Percentiles rank a stretch among this genome's conserved stretches.
Conservation (phyloP, 108 stramenopile species). For the Cyclotella choctawhatcheeana region DNA sequence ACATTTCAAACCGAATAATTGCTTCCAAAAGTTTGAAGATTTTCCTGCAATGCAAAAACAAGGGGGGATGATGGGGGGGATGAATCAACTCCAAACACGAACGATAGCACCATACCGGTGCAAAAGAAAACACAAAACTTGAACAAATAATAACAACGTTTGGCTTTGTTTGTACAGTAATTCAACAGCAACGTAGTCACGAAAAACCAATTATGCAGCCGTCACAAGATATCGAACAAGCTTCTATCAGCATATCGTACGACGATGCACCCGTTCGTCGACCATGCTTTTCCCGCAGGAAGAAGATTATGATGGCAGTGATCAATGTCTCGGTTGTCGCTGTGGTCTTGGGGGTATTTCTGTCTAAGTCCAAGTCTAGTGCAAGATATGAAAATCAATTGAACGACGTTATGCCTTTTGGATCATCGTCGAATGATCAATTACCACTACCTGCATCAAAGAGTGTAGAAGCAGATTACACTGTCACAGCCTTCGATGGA, state of each 20-base stretch:
- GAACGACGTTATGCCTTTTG: background rate
- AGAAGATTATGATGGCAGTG: conserved; percentile 17
- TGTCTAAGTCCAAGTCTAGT: conserved; percentile 2
- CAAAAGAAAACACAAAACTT: no score
- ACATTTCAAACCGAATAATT: no score
- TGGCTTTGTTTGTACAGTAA: no score
- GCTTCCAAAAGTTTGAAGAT: no score
- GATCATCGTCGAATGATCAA: background rate
- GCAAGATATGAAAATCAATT: conserved; percentile 6
- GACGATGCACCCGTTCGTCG: conserved; percentile 10
- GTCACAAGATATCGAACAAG: background rate
- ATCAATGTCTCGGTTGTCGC: conserved; percentile 20
- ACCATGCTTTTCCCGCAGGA: conserved; percentile 22
- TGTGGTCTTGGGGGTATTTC: conserved; percentile 19
- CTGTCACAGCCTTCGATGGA: conserved; percentile 8
- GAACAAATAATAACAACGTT: no score
- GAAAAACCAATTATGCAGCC: no score
- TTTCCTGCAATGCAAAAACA: no score
- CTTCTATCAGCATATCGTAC: background rate
- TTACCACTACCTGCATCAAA: background rate
- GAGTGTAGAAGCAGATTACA: background rate
- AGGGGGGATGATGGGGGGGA: no score
- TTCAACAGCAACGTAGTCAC: no score
- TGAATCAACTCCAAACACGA: no score
- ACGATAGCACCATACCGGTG: no score